phyloP scores from a whole-genome alignment of 257 asterid genomes.

The Anisodus tanguticus region DNA sequence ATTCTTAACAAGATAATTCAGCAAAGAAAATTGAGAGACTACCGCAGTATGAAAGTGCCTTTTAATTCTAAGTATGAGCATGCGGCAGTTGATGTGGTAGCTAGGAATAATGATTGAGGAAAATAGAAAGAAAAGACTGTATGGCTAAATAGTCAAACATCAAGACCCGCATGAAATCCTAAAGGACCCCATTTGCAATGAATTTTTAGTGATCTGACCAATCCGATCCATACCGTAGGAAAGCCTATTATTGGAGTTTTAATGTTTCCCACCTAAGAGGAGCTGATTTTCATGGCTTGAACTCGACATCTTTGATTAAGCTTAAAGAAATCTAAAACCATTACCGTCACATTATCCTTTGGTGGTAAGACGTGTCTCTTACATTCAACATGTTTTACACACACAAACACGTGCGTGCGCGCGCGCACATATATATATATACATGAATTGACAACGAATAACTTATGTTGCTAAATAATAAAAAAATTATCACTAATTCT shows the following conservation, averaged over 20 bases:
- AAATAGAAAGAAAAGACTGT: background rate
- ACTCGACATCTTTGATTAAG: background rate
- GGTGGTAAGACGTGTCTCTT: background rate
- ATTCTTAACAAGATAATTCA: conserved; percentile 20
- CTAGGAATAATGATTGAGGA: background rate
- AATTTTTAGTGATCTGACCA: background rate
- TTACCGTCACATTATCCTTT: background rate
- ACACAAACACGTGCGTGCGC: too few species aligned
- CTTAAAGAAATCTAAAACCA: background rate
- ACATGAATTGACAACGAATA: too few species aligned
- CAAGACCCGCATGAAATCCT: conserved; percentile 7
- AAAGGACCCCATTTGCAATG: conserved; percentile 13
- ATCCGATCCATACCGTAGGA: too few species aligned
- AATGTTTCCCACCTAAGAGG: background rate
- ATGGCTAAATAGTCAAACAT: conserved; percentile 11
- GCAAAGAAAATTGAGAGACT: background rate
- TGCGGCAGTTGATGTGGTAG: background rate
- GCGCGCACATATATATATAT: too few species aligned
- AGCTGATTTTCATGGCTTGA: background rate
- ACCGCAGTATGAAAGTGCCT: conserved; percentile 19
- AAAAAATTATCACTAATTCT: too few species aligned
- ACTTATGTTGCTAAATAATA: too few species aligned
- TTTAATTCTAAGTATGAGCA: conserved; percentile 5
- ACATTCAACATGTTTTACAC: too few species aligned
- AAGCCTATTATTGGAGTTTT: background rate